phyloP scores from a whole-genome alignment of 116 monocot species.

The Cymodocea nodosa region DNA sequence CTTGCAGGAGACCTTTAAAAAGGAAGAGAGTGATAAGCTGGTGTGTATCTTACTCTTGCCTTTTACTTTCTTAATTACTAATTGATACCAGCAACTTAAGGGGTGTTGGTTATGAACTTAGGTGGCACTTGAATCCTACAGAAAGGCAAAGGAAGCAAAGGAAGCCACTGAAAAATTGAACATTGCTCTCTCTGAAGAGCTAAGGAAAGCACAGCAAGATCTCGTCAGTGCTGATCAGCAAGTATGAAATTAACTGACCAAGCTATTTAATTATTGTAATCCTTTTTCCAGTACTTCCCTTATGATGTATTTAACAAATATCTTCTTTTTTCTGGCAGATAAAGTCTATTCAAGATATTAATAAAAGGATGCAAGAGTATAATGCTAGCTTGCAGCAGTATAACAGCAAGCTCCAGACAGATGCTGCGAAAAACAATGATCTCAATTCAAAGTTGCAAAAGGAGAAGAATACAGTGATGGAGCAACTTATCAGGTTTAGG shows the following conservation, averaged over 20 bases:
- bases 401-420: constrained; percentile 72
- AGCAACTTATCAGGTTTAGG: constrained; percentile 37
- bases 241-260: background rate
- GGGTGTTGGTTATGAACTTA: constrained; percentile 8
- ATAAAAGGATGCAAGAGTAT: constrained; percentile 71
- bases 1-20: constrained; percentile 36
- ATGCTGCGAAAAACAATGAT: constrained; percentile 38
- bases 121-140: constrained; percentile 42
- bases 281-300: background rate
- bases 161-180: constrained; percentile 27
- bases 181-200: constrained; percentile 29
- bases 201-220: constrained; percentile 44
- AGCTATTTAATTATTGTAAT: background rate
- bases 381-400: constrained; percentile 88
- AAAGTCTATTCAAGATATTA: constrained; percentile 67
- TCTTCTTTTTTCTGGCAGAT: constrained; percentile 20
- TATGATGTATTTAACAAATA: background rate
- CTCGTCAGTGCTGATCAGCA: constrained; percentile 5
- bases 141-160: constrained; percentile 38
- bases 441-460: constrained; percentile 43
- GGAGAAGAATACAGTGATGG: constrained; percentile 71
- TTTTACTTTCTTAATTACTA: background rate
- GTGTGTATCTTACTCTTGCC: constrained; percentile 16
- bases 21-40: constrained; percentile 56
- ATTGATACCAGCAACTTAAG: background rate